Evolutionary conservation across 306 rosid genomes (phyloP).

Genomic region (Pterocarpus macrocarpus): DNA sequence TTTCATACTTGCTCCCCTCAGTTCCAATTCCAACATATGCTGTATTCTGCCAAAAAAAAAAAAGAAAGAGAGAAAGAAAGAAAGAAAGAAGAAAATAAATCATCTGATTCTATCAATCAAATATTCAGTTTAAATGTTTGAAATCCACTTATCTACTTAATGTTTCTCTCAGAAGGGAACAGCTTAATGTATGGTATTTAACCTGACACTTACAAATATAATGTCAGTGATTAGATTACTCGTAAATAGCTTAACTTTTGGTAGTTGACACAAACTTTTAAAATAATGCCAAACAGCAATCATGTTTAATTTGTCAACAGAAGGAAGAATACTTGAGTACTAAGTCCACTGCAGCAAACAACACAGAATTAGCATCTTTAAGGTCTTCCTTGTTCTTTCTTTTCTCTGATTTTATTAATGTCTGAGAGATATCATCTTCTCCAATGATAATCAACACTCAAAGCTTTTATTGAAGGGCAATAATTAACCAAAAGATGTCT

Average conservation of each 20-base stretch:
- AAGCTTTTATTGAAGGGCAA: slow-evolving; percentile 6
- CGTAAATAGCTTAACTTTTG: not conserved
- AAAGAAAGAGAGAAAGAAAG: not conserved
- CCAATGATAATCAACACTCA: not conserved
- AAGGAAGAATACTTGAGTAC: slow-evolving; percentile 10
- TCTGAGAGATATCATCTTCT: slow-evolving; percentile 25
- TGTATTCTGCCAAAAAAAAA: slow-evolving; percentile 46
- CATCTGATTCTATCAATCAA: slow-evolving; percentile 21
- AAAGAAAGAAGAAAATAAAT: slow-evolving; percentile 16
- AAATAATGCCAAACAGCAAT: not conserved
- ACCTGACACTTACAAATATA: slow-evolving; percentile 15
- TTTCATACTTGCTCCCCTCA: slow-evolving; percentile 47
- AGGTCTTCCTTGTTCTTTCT: slow-evolving; percentile 16
- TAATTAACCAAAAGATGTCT: slow-evolving; percentile 36
- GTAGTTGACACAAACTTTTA: not conserved
- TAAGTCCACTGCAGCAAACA: slow-evolving; percentile 4
- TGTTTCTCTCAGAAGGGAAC: slow-evolving; percentile 30
- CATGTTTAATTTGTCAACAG: not conserved
- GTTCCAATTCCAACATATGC: slow-evolving; percentile 43
- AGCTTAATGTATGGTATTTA: not conserved
- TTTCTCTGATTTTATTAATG: slow-evolving; percentile 9
- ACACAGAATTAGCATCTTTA: slow-evolving; percentile 10
- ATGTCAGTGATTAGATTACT: not conserved
- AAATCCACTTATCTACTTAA: slow-evolving; percentile 10
- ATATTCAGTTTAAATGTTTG: slow-evolving; percentile 23